A percentile compares a stretch with the other conserved stretches of the same genome.
These are phyloP conservation scores for Athelia sp. DNA, from an alignment of 1,284 basidiomycete genomes.

Conservation along the genomic window DNA sequence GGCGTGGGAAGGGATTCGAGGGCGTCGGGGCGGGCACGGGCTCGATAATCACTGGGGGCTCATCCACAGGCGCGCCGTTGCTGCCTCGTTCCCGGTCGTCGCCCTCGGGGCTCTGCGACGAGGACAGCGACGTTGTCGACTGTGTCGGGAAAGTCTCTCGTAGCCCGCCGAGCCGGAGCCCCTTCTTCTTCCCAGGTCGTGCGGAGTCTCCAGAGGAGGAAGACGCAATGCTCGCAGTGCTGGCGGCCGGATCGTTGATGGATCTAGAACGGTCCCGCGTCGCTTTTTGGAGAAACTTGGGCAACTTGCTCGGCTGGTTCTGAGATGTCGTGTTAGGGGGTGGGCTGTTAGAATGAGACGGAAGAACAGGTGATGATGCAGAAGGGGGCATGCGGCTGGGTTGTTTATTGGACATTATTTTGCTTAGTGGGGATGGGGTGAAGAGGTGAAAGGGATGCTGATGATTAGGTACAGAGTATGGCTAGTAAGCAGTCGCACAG, in stretches of 20 bases:
- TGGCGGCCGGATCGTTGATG: conserved; percentile 40
- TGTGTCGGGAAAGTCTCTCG: too few relatives aligned
- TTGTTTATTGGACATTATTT: too few relatives aligned
- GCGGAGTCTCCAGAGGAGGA: conserved; percentile 28
- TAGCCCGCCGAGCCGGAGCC: not conserved
- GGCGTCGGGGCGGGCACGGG: not conserved
- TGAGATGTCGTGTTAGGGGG: conserved; percentile 15
- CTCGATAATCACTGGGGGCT: not conserved
- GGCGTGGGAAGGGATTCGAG: not conserved
- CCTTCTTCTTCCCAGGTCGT: not conserved
- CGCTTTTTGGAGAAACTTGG: conserved; percentile 63
- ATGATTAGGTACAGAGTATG: too few relatives aligned
- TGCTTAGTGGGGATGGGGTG: too few relatives aligned
- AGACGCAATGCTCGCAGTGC: conserved; percentile 35
- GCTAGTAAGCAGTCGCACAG: too few relatives aligned
- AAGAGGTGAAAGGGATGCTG: too few relatives aligned
- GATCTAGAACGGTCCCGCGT: conserved; percentile 57
- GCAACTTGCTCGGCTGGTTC: conserved; percentile 40
- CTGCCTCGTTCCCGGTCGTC: not conserved
- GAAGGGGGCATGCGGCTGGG: not conserved
- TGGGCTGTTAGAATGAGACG: not conserved
- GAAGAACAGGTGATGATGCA: not conserved
- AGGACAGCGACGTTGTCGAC: too few relatives aligned
- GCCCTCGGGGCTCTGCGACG: too few relatives aligned
- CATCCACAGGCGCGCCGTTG: not conserved